Conservation (phyloP, 2,329 filamentous ascomycete genomes). For the Colletotrichum viniferum region DNA sequence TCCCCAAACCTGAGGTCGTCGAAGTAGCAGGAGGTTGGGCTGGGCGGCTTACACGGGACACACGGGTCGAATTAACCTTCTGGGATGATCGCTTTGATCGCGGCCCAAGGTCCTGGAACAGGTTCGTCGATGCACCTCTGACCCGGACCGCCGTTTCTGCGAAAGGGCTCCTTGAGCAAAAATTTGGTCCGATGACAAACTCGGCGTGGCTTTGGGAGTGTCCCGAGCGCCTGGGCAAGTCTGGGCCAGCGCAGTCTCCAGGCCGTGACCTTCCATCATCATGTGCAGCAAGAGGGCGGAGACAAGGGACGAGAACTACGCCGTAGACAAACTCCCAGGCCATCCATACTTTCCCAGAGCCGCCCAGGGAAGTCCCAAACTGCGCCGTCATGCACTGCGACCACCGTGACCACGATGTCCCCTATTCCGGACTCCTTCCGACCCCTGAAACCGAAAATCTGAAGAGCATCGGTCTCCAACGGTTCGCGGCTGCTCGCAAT, state of each 20-base stretch:
- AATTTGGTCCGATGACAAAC: slow-evolving; percentile 6
- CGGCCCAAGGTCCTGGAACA: slow-evolving; percentile 4
- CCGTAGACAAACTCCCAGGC: neutral
- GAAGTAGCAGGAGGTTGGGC: neutral
- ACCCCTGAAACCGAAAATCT: slow-evolving; percentile 10
- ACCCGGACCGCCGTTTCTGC: neutral
- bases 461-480: neutral
- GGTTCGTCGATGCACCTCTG: slow-evolving; percentile 3
- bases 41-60: neutral
- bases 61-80: slow-evolving; percentile 13
- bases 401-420: neutral
- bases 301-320: neutral
- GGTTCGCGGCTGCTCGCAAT: neutral
- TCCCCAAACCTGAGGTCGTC: neutral
- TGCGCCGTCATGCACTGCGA: neutral
- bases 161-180: neutral
- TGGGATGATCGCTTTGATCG: slow-evolving; percentile 5
- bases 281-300: neutral
- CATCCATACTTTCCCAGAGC: neutral
- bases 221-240: neutral
- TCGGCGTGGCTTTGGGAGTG: neutral
- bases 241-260: slow-evolving; percentile 2
- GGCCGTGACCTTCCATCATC: neutral
- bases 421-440: slow-evolving; percentile 7
- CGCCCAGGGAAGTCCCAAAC: neutral